Conservation (phyloP, 225 moss, liverwort and hornwort species). For the Polytrichum commune region DNA sequence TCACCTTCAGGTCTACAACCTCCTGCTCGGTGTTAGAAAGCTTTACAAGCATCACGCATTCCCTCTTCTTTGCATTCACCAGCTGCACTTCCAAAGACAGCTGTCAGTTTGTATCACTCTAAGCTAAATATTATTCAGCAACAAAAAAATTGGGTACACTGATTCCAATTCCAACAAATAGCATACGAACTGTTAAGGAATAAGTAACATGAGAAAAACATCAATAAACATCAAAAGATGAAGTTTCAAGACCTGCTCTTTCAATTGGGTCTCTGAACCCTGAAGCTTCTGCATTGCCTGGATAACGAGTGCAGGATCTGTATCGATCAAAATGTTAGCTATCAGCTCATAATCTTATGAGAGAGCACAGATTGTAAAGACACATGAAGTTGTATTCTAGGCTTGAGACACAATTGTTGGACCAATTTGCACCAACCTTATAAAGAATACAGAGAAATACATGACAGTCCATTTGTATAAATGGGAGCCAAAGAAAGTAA, state of each 20-base stretch:
- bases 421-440: too few relatives aligned
- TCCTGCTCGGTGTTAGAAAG: constrained; percentile 84
- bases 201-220: too few relatives aligned
- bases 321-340: constrained; percentile 15
- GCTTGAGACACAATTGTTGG: too few relatives aligned
- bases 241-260: constrained; percentile 62
- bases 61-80: constrained; percentile 74
- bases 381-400: too few relatives aligned
- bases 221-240: too few relatives aligned
- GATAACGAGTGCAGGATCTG: constrained; percentile 72
- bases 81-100: constrained; percentile 41
- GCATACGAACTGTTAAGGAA: too few relatives aligned
- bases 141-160: too few relatives aligned
- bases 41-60: constrained; percentile 79
- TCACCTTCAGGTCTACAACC: constrained; percentile 87
- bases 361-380: too few relatives aligned
- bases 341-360: not conserved
- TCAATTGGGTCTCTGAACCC: constrained; percentile 62
- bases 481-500: too few relatives aligned
- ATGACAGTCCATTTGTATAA: too few relatives aligned
- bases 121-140: not conserved
- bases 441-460: too few relatives aligned
- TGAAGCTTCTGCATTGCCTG: constrained; percentile 74
- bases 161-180: too few relatives aligned
- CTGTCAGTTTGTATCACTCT: not conserved